Evolutionary conservation across 257 asterid genomes (phyloP), one percentile per base, ranked within the genome.

Genomic region (Salvia hispanica): DNA sequence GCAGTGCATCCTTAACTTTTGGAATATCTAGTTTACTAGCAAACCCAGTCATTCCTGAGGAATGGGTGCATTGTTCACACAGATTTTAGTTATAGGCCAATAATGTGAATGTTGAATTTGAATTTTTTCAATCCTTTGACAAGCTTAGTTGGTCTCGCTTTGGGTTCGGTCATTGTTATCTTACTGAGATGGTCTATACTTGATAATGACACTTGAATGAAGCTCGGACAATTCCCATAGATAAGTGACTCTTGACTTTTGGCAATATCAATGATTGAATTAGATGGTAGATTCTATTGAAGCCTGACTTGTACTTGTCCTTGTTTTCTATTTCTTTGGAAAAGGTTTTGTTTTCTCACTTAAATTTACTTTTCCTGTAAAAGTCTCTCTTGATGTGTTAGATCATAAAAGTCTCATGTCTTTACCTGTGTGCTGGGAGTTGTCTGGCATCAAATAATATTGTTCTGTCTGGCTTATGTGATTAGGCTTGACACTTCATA

Each of bases 191-290:
- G 34, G n/a, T 57, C 60, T 62, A 21, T 45, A n/a, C 33, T 21
- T 21, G 25, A 21, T 21, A 21, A 28, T 64, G 67, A 39, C 3
- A 36, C 39, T 67, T 34, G 25, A 28, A 71, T 25, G 47, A 51
- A 68, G 65, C 58, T 43, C 44, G 73, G 69, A 18, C 31, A 39
- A 44, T 39, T 48, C 39, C 48, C 34, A 48, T 33, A 37, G 45
- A 54, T 8, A 46, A 47, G 46, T 71, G 57, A 31, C 13, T 47
- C 59, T 31, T 11, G 39, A 54, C 4, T 21, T 18, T 52, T 18
- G 53, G 54, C 21, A 15, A 47, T 11, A 42, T 31, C 34, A 50
- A 21, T 36, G 25, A 21, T 21, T 45, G 45, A 51, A 47, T 45
- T 4, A 51, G 67, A 56, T 59, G 50, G 39, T 16, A 28, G 39